A percentile compares a stretch with the other conserved stretches of the same genome.
Conservation (phyloP, 306 rosid species). For the Fagus sylvatica region DNA sequence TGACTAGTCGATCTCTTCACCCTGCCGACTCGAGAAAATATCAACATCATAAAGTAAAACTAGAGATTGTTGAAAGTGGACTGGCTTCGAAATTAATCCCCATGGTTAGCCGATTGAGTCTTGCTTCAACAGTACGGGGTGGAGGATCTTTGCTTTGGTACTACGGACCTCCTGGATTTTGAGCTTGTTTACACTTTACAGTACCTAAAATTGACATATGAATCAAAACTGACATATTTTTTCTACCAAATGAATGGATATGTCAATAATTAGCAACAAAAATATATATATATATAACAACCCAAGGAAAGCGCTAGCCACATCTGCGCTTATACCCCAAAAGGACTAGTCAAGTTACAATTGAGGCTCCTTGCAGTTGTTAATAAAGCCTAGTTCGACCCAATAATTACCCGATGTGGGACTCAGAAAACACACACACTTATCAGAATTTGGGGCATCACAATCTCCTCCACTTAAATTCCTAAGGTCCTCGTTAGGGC, state of each 20-base stretch:
- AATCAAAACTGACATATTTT: not conserved
- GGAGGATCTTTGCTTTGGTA: slow-evolving; percentile 1
- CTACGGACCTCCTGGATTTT: not conserved
- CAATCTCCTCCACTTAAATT: too few species aligned
- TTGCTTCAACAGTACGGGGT: not conserved
- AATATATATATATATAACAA: too few species aligned
- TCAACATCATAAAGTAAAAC: not conserved
- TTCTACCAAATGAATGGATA: not conserved
- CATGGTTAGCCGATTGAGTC: not conserved
- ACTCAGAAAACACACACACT: too few species aligned
- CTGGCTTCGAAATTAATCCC: not conserved
- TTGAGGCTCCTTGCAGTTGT: too few species aligned
- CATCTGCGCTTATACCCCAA: too few species aligned
- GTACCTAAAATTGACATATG: not conserved
- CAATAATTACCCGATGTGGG: too few species aligned
- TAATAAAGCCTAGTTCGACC: too few species aligned
- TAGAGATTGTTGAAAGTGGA: not conserved
- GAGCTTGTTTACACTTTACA: not conserved
- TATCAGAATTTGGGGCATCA: too few species aligned
- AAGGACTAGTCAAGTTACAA: too few species aligned
- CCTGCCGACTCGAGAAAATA: not conserved
- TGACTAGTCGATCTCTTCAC: not conserved
- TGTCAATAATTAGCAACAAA: too few species aligned
- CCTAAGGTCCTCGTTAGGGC: too few species aligned
- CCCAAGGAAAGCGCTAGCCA: too few species aligned